Evolutionary conservation across 768 basidiomycete species (phyloP).

Genomic region (Termitomyces bulborhizus): DNA sequence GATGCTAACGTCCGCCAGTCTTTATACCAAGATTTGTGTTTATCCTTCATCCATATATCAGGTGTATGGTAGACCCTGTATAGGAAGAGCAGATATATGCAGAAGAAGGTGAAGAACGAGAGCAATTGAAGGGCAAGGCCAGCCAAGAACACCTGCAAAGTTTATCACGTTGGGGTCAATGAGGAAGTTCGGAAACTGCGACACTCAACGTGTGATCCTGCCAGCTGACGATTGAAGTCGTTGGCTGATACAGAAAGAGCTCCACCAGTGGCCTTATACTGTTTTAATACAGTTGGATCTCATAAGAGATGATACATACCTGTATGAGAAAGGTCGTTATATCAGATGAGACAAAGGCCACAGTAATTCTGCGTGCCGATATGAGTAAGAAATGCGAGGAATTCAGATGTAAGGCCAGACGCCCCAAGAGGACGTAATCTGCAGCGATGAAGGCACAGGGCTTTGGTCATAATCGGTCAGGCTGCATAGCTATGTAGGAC

Average conservation of each 20-base stretch:
- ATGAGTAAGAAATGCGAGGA: slow-evolving; percentile 45
- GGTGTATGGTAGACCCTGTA: slow-evolving; percentile 37
- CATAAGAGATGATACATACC: slow-evolving; percentile 20
- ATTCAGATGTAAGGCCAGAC: slow-evolving; percentile 44
- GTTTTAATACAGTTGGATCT: neutral
- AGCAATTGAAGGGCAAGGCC: slow-evolving; percentile 50
- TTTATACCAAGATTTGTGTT: slow-evolving; percentile 34
- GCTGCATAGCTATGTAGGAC: neutral
- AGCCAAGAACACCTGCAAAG: slow-evolving; percentile 53
- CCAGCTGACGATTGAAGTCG: slow-evolving; percentile 18
- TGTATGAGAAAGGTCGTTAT: slow-evolving; percentile 64
- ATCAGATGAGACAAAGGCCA: slow-evolving; percentile 57
- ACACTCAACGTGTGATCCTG: slow-evolving; percentile 31
- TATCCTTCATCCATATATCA: slow-evolving; percentile 33
- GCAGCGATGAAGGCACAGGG: slow-evolving; percentile 74
- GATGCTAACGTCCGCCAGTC: slow-evolving; percentile 56
- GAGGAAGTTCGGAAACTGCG: neutral
- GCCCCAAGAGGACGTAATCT: slow-evolving; percentile 61
- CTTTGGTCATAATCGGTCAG: slow-evolving; percentile 20
- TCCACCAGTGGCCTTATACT: slow-evolving; percentile 41
- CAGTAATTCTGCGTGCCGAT: slow-evolving; percentile 41
- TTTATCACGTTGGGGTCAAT: slow-evolving; percentile 18
- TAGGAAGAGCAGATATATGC: slow-evolving; percentile 42
- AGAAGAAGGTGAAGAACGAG: slow-evolving; percentile 46
- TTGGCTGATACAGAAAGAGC: slow-evolving; percentile 37